Percentiles rank a stretch among this genome's conserved stretches.
Conservation (phyloP, 2,329 filamentous ascomycete genomes). For the Colletotrichum liriopes region DNA sequence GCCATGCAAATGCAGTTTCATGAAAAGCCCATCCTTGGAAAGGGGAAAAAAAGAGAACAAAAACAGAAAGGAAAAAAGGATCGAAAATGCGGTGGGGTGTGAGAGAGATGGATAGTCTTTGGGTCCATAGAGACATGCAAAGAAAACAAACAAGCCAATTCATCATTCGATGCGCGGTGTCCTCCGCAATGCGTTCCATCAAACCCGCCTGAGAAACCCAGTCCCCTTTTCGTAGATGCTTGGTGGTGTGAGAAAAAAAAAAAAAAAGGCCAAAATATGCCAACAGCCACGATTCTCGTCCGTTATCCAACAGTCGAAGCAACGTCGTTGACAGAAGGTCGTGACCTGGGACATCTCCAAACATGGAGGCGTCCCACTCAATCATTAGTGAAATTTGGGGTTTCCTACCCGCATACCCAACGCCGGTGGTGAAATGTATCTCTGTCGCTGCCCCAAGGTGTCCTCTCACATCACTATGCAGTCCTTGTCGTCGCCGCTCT, state of each 20-base stretch:
- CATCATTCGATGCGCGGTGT: conserved; percentile 19
- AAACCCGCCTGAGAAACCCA: conserved; percentile 8
- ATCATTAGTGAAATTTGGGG: conserved; percentile 42
- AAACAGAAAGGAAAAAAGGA: conserved; percentile 12
- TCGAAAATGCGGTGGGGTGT: conserved; percentile 14
- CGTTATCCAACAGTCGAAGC: conserved; percentile 31
- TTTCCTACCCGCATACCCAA: conserved; percentile 31
- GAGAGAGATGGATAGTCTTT: conserved; percentile 23
- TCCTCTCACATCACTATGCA: conserved; percentile 71
- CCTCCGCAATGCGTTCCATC: conserved; percentile 12
- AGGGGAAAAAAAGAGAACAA: not conserved
- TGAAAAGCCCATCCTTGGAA: conserved; percentile 18
- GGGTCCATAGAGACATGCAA: conserved; percentile 26
- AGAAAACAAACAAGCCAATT: conserved; percentile 21
- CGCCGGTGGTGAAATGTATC: conserved; percentile 27
- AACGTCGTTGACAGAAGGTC: conserved; percentile 8
- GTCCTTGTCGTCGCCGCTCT: conserved; percentile 68
- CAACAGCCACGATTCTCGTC: conserved; percentile 17
- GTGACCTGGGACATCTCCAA: not conserved
- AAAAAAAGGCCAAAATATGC: conserved; percentile 16
- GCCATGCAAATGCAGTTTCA: conserved; percentile 42
- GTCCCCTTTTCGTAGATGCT: conserved; percentile 28
- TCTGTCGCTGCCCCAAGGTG: not conserved
- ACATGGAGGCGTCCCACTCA: conserved; percentile 19
- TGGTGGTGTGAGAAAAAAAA: conserved; percentile 15